Evolutionary conservation across 257 asterid species (phyloP).

Genomic region (Jasminum sambac): DNA sequence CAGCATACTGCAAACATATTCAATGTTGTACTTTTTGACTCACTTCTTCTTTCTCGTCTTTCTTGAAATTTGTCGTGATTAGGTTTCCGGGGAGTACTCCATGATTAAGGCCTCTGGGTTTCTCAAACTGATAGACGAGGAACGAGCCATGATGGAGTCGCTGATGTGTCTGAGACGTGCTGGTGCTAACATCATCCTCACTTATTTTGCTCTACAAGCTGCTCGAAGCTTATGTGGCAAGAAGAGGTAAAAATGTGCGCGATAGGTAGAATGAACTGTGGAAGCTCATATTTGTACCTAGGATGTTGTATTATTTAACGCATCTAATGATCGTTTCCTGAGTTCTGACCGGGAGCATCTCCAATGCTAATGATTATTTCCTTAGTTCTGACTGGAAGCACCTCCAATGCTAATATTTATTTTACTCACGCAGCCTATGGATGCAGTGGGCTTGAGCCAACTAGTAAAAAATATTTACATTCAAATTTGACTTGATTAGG

Average conservation of each 20-base stretch:
- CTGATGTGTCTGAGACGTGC: slow-evolving; percentile 89
- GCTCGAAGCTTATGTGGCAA: slow-evolving; percentile 69
- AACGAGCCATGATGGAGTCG: slow-evolving; percentile 88
- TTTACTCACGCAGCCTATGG: too few species aligned
- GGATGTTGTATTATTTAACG: too few species aligned
- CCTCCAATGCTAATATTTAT: too few species aligned
- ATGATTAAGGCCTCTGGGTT: slow-evolving; percentile 95
- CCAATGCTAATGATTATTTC: too few species aligned
- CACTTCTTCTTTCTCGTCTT: neutral
- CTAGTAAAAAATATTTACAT: too few species aligned
- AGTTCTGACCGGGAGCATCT: too few species aligned
- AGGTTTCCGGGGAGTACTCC: slow-evolving; percentile 98
- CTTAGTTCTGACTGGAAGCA: too few species aligned
- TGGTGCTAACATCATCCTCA: slow-evolving; percentile 88
- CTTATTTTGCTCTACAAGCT: slow-evolving; percentile 88
- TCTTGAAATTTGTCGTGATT: slow-evolving; percentile 8
- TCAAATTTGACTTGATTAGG: too few species aligned
- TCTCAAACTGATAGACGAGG: slow-evolving; percentile 91
- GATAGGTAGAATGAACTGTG: too few species aligned
- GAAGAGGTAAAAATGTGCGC: slow-evolving; percentile 52
- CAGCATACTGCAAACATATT: neutral
- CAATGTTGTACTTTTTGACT: neutral
- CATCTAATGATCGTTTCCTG: too few species aligned
- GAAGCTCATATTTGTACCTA: neutral
- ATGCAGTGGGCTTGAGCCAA: too few species aligned